Percentiles rank a stretch among this genome's conserved stretches.
These are phyloP conservation scores for Alliaria petiolata DNA, from an alignment of 345 rosid genomes.

Conservation along the genomic window DNA sequence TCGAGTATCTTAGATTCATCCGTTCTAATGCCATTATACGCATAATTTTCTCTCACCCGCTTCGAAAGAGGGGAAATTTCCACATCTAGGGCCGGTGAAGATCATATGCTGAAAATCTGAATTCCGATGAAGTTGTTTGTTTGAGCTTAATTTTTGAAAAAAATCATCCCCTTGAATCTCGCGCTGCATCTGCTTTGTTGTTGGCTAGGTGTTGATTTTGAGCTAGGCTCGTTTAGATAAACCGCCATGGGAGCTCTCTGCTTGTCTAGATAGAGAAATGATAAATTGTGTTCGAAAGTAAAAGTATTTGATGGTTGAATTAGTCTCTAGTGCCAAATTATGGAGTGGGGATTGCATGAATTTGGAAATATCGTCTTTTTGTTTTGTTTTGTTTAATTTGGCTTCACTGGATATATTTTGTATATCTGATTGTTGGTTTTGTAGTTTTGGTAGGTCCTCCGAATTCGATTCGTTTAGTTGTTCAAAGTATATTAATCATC, in stretches of 20 bases:
- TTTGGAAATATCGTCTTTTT: neutral
- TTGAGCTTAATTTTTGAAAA: neutral
- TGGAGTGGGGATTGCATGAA: neutral
- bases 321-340: neutral
- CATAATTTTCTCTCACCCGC: neutral
- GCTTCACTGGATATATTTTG: neutral
- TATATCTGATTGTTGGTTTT: neutral
- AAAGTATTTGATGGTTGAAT: neutral
- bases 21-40: neutral
- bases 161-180: neutral
- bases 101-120: slow-evolving; percentile 1
- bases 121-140: neutral
- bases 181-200: neutral
- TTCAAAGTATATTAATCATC: neutral
- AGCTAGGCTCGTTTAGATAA: slow-evolving; percentile 8
- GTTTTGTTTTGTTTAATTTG: neutral
- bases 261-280: slow-evolving; percentile 2
- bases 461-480: neutral
- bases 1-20: neutral
- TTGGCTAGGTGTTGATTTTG: neutral
- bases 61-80: neutral
- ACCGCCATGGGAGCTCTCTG: slow-evolving; percentile 6
- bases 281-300: neutral
- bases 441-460: neutral
- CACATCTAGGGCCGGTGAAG: slow-evolving; percentile 10